These are phyloP conservation scores for Fusarium sp. DNA, from an alignment of 2,329 filamentous ascomycete species.

Conservation along the genomic window DNA sequence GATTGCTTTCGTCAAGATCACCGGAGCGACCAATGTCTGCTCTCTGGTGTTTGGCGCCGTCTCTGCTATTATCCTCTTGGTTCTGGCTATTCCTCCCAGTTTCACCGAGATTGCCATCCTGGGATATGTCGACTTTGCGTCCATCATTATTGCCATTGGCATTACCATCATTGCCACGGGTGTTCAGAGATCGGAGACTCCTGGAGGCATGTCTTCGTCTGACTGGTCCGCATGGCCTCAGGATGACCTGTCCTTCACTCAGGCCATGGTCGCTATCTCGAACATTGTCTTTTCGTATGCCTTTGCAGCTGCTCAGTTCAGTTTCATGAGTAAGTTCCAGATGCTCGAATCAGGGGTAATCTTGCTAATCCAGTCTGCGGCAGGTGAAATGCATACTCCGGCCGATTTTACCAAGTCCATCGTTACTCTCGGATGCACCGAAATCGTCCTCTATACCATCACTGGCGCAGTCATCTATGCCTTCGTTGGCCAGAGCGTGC, in stretches of 20 bases:
- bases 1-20: constrained; percentile 1
- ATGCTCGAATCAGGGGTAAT: neutral
- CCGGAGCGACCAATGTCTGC: neutral
- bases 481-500: neutral
- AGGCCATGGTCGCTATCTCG: neutral
- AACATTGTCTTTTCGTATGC: constrained; percentile 8
- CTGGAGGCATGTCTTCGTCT: neutral
- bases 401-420: constrained; percentile 2
- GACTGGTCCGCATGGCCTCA: neutral
- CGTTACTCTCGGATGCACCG: neutral
- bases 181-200: neutral
- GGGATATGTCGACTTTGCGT: neutral
- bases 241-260: neutral
- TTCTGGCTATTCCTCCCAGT: neutral
- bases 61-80: neutral
- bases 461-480: neutral
- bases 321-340: neutral
- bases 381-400: neutral
- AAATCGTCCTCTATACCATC: neutral
- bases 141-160: constrained; percentile 1
- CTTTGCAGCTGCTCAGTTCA: constrained; percentile 1
- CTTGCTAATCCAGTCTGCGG: neutral
- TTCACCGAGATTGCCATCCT: constrained; percentile 4
- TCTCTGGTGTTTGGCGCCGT: neutral
- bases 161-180: neutral